These are phyloP conservation scores for Colletotrichum nymphaeae DNA, from an alignment of 2,329 filamentous ascomycete genomes.

Conservation along the genomic window DNA sequence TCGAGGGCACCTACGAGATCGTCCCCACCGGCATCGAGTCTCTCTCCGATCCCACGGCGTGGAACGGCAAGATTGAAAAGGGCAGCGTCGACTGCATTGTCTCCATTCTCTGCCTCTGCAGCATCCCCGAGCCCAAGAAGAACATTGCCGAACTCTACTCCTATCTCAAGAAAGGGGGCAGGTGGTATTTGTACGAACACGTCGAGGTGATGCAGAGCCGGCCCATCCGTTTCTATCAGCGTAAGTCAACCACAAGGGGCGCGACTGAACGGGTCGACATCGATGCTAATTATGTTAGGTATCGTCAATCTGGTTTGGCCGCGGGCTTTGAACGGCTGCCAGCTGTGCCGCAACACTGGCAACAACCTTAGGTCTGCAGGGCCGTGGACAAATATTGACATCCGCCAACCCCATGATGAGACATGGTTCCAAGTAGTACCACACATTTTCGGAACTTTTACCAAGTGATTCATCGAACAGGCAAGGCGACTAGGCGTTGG, in stretches of 20 bases:
- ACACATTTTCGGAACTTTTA: slow-evolving; percentile 63
- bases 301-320: slow-evolving; percentile 66
- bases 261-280: not conserved
- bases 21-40: slow-evolving; percentile 72
- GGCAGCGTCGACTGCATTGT: slow-evolving; percentile 70
- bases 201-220: slow-evolving; percentile 55
- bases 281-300: slow-evolving; percentile 45
- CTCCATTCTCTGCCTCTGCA: slow-evolving; percentile 71
- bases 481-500: too few species aligned
- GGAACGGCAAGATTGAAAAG: slow-evolving; percentile 58
- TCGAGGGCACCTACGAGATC: slow-evolving; percentile 70
- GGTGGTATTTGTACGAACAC: slow-evolving; percentile 74
- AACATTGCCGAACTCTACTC: slow-evolving; percentile 67
- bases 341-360: slow-evolving; percentile 61
- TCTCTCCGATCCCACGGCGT: slow-evolving; percentile 53
- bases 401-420: slow-evolving; percentile 54
- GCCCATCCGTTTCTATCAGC: slow-evolving; percentile 60
- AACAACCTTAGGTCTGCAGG: slow-evolving; percentile 60
- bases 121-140: slow-evolving; percentile 68
- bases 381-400: slow-evolving; percentile 61
- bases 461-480: slow-evolving; percentile 52
- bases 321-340: slow-evolving; percentile 61
- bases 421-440: slow-evolving; percentile 57
- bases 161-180: slow-evolving; percentile 69
- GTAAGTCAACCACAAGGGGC: slow-evolving; percentile 49